Evolutionary conservation across 805 yeast species (phyloP).

Genomic region (Candida alai): DNA sequence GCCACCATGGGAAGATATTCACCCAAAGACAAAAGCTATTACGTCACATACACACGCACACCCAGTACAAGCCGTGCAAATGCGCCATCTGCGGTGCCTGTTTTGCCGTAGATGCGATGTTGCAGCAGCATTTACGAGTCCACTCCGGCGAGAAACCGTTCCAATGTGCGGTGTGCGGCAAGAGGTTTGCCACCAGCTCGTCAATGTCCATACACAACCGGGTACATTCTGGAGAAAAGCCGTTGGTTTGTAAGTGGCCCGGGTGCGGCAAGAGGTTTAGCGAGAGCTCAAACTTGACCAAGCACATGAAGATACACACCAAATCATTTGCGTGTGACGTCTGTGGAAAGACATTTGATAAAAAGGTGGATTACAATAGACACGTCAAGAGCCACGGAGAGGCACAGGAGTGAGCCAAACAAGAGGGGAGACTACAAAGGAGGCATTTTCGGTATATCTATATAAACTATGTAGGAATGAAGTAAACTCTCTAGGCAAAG

Average conservation of each 20-base stretch:
- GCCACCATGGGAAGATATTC: conserved; percentile 57
- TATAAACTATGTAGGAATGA: no score
- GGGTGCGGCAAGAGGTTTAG: conserved; percentile 83
- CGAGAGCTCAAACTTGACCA: conserved; percentile 83
- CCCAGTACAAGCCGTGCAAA: conserved; percentile 74
- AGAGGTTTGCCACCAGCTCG: conserved; percentile 76
- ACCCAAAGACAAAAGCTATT: conserved; percentile 80
- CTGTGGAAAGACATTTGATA: conserved; percentile 53
- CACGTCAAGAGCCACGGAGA: conserved; percentile 13
- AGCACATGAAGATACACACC: conserved; percentile 79
- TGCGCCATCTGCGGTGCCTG: conserved; percentile 66
- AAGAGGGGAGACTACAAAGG: no score
- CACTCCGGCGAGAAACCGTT: conserved; percentile 93
- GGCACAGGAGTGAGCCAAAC: no score
- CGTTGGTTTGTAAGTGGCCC: conserved; percentile 72
- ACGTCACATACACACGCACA: conserved; percentile 86
- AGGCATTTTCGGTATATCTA: no score
- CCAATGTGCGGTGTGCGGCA: conserved; percentile 67
- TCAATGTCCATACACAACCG: conserved; percentile 80
- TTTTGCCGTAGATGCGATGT: conserved; percentile 74
- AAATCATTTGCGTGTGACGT: conserved; percentile 47
- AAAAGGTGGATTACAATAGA: conserved; percentile 12
- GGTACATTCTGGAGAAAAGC: conserved; percentile 88
- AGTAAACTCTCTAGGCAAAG: no score
- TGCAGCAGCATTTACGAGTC: conserved; percentile 75